These are phyloP conservation scores for Malus sylvestris DNA, from an alignment of 306 rosid genomes.

Conservation along the genomic window DNA sequence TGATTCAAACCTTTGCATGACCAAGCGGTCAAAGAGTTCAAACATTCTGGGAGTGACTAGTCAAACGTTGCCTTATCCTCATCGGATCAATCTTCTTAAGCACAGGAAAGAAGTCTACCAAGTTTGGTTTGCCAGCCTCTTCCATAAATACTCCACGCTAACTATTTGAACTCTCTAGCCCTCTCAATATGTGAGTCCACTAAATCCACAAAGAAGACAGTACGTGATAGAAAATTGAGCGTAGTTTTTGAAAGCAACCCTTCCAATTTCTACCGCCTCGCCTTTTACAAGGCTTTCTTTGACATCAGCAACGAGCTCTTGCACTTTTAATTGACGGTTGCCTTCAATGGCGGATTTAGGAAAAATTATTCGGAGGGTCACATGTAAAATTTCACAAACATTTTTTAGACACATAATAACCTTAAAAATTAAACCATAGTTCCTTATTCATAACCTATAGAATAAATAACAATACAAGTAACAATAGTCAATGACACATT, in stretches of 20 bases:
- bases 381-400: too few species aligned
- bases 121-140: background rate
- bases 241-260: constrained; percentile 1
- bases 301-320: constrained; percentile 3
- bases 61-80: background rate
- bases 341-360: background rate
- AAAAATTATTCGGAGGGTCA: too few species aligned
- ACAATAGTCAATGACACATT: too few species aligned
- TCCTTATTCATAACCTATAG: too few species aligned
- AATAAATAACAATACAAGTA: too few species aligned
- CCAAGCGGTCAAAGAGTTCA: background rate
- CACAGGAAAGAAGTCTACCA: background rate
- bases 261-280: constrained; percentile 13
- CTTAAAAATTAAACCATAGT: too few species aligned
- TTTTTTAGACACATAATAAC: too few species aligned
- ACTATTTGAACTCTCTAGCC: constrained; percentile 10
- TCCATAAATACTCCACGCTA: background rate
- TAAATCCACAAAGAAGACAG: constrained; percentile 16
- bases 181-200: constrained; percentile 1
- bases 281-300: background rate
- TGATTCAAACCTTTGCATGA: background rate
- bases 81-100: background rate
- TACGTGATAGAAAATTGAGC: constrained; percentile 15
- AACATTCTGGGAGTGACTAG: background rate
- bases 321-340: background rate